Conservation (phyloP, 371 early-diverging fungal genomes). For the Mortierella sp. region DNA sequence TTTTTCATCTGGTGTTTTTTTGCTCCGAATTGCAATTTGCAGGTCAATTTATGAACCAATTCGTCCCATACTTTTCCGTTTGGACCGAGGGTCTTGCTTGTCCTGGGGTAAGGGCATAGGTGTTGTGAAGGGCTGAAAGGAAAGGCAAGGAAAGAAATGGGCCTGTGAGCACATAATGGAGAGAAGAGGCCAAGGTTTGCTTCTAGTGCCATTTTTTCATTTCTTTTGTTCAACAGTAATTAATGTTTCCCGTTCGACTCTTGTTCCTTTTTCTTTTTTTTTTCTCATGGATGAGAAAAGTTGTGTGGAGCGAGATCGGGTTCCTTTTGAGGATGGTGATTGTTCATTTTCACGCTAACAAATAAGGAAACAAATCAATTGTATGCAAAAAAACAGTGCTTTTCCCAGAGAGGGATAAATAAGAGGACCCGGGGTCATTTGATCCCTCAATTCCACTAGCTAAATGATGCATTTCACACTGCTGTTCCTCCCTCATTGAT, state of each 20-base stretch:
- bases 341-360: neutral
- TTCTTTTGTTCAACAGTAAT: neutral
- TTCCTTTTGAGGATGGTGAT: neutral
- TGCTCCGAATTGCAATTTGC: conserved; percentile 12
- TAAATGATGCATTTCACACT: neutral
- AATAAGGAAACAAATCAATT: neutral
- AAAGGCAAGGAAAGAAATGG: neutral
- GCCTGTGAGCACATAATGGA: neutral
- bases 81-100: conserved; percentile 5
- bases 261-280: neutral
- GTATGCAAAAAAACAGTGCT: neutral
- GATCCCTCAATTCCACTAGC: neutral
- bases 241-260: neutral
- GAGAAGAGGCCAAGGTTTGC: neutral
- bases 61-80: neutral
- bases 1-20: no score
- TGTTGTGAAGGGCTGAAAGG: no score
- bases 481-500: neutral
- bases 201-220: neutral
- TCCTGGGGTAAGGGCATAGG: neutral
- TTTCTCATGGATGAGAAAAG: neutral
- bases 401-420: neutral
- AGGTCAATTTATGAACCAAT: conserved; percentile 1
- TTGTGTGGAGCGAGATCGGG: neutral
- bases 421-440: neutral